These are phyloP conservation scores for Populus euphratica DNA, from an alignment of 345 rosid genomes.

Conservation along the genomic window DNA sequence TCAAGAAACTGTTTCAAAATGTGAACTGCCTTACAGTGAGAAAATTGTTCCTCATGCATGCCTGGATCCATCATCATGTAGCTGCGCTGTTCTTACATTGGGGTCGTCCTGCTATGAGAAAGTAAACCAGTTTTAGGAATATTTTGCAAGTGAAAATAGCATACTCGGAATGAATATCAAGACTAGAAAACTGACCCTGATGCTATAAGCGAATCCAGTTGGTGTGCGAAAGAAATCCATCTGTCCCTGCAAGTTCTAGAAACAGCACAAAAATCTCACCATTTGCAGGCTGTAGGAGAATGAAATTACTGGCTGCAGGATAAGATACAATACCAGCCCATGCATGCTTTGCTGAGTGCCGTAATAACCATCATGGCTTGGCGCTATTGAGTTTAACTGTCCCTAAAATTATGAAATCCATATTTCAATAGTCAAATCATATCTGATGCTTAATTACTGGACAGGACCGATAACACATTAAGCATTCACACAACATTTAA, in stretches of 20 bases:
- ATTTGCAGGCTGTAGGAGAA: not conserved
- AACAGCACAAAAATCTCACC: not conserved
- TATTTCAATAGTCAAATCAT: not conserved
- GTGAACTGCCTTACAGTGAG: constrained; percentile 15
- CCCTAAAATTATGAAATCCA: constrained; percentile 34
- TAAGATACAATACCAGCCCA: constrained; percentile 41
- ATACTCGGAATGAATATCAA: not conserved
- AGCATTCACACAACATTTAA: not conserved
- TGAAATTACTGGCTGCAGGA: not conserved
- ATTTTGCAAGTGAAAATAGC: not conserved
- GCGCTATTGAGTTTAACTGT: constrained; percentile 53
- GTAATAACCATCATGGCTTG: constrained; percentile 56
- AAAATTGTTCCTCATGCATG: constrained; percentile 38
- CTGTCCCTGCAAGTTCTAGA: constrained; percentile 45
- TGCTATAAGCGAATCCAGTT: constrained; percentile 42
- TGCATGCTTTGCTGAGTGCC: constrained; percentile 51
- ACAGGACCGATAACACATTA: not conserved
- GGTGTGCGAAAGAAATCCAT: constrained; percentile 72
- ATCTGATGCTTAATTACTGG: not conserved
- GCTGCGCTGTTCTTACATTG: constrained; percentile 61
- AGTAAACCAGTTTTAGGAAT: not conserved
- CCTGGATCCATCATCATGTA: constrained; percentile 74
- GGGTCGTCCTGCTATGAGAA: constrained; percentile 58
- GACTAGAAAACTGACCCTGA: constrained; percentile 48
- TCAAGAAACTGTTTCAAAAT: not conserved